A percentile compares a stretch with the other conserved stretches of the same genome.
These are phyloP conservation scores for Arthrobotrys entomopaga DNA, from an alignment of 2,329 filamentous ascomycete species.

Conservation along the genomic window DNA sequence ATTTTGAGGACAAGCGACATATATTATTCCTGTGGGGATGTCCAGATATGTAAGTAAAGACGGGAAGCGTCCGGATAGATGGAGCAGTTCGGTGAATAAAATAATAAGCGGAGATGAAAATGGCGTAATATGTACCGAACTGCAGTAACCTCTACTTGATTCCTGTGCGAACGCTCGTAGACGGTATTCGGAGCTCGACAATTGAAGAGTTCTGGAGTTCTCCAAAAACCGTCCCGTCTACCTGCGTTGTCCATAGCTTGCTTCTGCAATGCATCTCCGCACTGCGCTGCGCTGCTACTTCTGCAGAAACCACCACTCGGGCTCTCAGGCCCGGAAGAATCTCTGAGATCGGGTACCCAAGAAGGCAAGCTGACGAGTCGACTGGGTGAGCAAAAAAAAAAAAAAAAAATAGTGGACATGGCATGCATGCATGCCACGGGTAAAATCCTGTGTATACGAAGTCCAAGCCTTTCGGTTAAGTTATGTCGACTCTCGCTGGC, in stretches of 20 bases:
- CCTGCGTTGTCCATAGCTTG: constrained; percentile 38
- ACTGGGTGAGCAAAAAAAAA: too few relatives aligned
- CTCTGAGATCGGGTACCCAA: background rate
- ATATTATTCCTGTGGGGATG: constrained; percentile 37
- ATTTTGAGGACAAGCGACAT: constrained; percentile 22
- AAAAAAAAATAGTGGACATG: too few relatives aligned
- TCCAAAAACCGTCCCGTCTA: constrained; percentile 20
- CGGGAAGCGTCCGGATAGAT: constrained; percentile 49
- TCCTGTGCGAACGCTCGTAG: background rate
- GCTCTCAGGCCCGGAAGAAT: background rate
- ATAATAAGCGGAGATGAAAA: constrained; percentile 19
- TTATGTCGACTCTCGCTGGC: constrained; percentile 28
- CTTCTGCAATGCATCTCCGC: too few relatives aligned
- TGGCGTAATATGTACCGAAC: constrained; percentile 22
- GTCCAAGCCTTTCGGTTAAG: constrained; percentile 54
- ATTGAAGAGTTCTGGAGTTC: constrained; percentile 54
- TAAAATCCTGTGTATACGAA: constrained; percentile 41
- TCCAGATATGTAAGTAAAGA: constrained; percentile 34
- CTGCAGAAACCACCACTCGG: constrained; percentile 13
- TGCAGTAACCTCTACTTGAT: constrained; percentile 1
- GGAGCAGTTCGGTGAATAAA: constrained; percentile 28
- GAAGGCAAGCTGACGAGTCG: background rate
- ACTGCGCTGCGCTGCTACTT: background rate
- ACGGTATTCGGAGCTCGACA: constrained; percentile 37
- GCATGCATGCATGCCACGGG: constrained; percentile 33